Conservation (phyloP, 768 basidiomycete species). For the Leucogyrophana mollusca region DNA sequence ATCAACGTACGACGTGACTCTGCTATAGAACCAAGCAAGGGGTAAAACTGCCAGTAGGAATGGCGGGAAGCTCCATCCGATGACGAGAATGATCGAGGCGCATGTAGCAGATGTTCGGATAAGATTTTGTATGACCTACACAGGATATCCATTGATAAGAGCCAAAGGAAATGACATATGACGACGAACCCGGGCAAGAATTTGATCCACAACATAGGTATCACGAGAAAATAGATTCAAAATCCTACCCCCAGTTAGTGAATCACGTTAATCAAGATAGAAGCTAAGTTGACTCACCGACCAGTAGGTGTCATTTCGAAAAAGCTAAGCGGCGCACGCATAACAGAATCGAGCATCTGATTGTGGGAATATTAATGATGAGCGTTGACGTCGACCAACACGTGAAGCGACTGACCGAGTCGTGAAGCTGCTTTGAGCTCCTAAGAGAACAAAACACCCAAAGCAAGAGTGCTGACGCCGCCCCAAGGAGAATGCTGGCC, state of each 20-base stretch:
- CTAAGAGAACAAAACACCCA: slow-evolving; percentile 77
- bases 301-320: slow-evolving; percentile 90
- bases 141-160: too few species aligned
- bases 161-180: not conserved
- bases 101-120: slow-evolving; percentile 63
- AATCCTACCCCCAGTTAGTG: too few species aligned
- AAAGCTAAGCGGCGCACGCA: slow-evolving; percentile 82
- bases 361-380: slow-evolving; percentile 1
- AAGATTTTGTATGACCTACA: slow-evolving; percentile 61
- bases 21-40: slow-evolving; percentile 73
- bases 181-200: slow-evolving; percentile 58
- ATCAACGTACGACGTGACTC: slow-evolving; percentile 69
- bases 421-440: slow-evolving; percentile 75
- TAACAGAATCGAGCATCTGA: slow-evolving; percentile 77
- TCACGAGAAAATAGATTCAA: slow-evolving; percentile 92
- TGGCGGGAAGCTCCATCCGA: slow-evolving; percentile 78
- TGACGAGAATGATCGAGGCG: slow-evolving; percentile 65
- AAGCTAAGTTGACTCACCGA: slow-evolving; percentile 41
- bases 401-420: slow-evolving; percentile 48
- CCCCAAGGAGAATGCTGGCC: slow-evolving; percentile 51
- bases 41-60: slow-evolving; percentile 78
- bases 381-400: not conserved
- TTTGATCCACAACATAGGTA: slow-evolving; percentile 80
- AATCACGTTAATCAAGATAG: not conserved
- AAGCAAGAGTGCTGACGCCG: slow-evolving; percentile 59